Conservation (phyloP, 371 early-diverging fungal species). For the Mortierella sp. region DNA sequence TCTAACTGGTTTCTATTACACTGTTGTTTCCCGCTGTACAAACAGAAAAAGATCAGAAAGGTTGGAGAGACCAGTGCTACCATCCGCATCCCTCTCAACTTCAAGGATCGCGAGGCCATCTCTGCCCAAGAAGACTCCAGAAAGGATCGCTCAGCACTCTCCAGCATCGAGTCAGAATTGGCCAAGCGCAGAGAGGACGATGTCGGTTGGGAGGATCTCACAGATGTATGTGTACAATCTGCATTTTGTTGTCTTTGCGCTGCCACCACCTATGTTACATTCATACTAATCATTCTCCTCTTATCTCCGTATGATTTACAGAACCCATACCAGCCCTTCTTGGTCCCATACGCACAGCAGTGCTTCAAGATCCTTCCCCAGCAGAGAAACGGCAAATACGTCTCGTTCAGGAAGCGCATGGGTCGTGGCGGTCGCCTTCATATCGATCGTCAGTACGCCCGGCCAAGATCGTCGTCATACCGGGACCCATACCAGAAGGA, state of each 20-base stretch:
- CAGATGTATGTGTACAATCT: slow-evolving; percentile 60
- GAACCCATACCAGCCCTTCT: slow-evolving; percentile 68
- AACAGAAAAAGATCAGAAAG: slow-evolving; percentile 50
- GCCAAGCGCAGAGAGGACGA: slow-evolving; percentile 66
- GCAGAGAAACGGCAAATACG: slow-evolving; percentile 38
- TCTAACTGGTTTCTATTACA: not conserved
- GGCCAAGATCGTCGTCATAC: slow-evolving; percentile 25
- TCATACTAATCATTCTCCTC: not conserved
- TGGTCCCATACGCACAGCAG: slow-evolving; percentile 48
- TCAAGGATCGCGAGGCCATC: slow-evolving; percentile 41
- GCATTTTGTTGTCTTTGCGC: not conserved
- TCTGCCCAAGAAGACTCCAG: slow-evolving; percentile 38
- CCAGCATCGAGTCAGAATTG: slow-evolving; percentile 65
- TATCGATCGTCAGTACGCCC: slow-evolving; percentile 63
- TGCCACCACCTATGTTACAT: not conserved
- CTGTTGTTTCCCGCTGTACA: not conserved
- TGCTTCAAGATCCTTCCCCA: slow-evolving; percentile 58
- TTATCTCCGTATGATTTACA: slow-evolving; percentile 14
- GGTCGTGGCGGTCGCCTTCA: slow-evolving; percentile 76
- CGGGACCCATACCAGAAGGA: slow-evolving; percentile 42
- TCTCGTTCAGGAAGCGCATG: slow-evolving; percentile 65
- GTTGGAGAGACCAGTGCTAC: slow-evolving; percentile 62
- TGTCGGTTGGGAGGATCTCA: slow-evolving; percentile 69
- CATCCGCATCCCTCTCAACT: slow-evolving; percentile 69
- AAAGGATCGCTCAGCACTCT: slow-evolving; percentile 43